A percentile compares a stretch with the other conserved stretches of the same genome.
phyloP scores from a whole-genome alignment of 2,329 filamentous ascomycete species.

The Ceratocystis huliohia region DNA sequence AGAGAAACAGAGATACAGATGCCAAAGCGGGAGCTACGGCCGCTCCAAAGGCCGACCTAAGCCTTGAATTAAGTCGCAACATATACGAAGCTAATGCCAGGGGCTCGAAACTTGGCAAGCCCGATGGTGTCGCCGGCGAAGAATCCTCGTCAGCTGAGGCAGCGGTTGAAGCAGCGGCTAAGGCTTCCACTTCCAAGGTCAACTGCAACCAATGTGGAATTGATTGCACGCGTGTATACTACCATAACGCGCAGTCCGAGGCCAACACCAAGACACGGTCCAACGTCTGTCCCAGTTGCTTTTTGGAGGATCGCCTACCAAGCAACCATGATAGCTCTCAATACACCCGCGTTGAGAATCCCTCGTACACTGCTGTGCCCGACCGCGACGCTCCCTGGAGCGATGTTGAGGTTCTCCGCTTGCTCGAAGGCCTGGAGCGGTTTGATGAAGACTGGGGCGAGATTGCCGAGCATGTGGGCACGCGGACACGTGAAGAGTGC shows the following conservation, averaged over 20 bases:
- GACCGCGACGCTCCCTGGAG: conserved; percentile 84
- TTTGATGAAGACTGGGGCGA: conserved; percentile 95
- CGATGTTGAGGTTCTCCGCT: conserved; percentile 74
- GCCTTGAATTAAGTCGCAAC: conserved; percentile 85
- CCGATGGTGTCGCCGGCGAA: conserved; percentile 61
- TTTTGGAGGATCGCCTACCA: conserved; percentile 71
- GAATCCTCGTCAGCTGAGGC: conserved; percentile 55
- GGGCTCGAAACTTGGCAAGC: conserved; percentile 54
- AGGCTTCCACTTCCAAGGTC: conserved; percentile 53
- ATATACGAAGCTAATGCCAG: conserved; percentile 90
- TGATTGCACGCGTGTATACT: conserved; percentile 62
- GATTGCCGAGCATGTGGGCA: conserved; percentile 84
- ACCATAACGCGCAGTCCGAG: conserved; percentile 45
- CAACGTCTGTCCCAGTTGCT: conserved; percentile 86
- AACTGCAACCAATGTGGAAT: conserved; percentile 87
- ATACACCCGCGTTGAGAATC: conserved; percentile 82
- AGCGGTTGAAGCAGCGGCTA: conserved; percentile 48
- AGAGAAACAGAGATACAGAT: conserved; percentile 57
- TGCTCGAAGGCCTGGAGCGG: conserved; percentile 81
- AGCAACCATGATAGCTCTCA: conserved; percentile 64
- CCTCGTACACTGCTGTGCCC: conserved; percentile 61
- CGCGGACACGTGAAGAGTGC: conserved; percentile 86
- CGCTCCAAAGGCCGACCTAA: conserved; percentile 64
- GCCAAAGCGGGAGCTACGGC: conserved; percentile 52
- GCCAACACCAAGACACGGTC: conserved; percentile 58